Evolutionary conservation across 208 protist genomes (phyloP).

Genomic region (Trypanosoma congolense): DNA sequence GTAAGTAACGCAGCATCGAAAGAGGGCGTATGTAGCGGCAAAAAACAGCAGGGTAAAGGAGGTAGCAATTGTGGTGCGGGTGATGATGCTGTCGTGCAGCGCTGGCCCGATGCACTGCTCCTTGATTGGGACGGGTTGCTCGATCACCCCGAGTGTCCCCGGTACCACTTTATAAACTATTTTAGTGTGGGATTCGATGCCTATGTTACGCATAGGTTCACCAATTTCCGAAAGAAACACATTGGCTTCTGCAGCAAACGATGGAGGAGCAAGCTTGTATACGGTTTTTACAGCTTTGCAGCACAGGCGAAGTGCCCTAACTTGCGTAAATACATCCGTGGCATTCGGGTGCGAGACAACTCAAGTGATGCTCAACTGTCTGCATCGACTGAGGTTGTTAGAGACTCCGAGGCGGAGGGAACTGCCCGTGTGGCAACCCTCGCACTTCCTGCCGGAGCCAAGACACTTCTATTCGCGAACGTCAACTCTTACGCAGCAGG

Average conservation of each 20-base stretch:
- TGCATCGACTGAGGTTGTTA: background rate
- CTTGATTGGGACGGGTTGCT: constrained; percentile 50
- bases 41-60: background rate
- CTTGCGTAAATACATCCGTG: constrained; percentile 44
- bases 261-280: constrained; percentile 67
- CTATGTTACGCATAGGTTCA: constrained; percentile 62
- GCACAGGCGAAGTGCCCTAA: constrained; percentile 34
- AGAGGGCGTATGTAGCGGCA: background rate
- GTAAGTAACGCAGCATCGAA: background rate
- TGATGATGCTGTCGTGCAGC: background rate
- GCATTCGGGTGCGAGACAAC: constrained; percentile 36
- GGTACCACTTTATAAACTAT: constrained; percentile 73
- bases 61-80: background rate
- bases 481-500: constrained; percentile 74
- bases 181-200: constrained; percentile 78
- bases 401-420: constrained; percentile 7
- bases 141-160: constrained; percentile 17
- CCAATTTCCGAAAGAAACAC: constrained; percentile 38
- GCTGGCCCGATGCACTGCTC: constrained; percentile 12
- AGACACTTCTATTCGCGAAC: constrained; percentile 74
- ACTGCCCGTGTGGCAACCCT: constrained; percentile 18
- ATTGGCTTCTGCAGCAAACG: constrained; percentile 59
- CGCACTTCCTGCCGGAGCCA: constrained; percentile 42
- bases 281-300: constrained; percentile 51
- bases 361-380: background rate